Conservation (phyloP, 208 protist species). For the Trypanosomatidae sp. region DNA sequence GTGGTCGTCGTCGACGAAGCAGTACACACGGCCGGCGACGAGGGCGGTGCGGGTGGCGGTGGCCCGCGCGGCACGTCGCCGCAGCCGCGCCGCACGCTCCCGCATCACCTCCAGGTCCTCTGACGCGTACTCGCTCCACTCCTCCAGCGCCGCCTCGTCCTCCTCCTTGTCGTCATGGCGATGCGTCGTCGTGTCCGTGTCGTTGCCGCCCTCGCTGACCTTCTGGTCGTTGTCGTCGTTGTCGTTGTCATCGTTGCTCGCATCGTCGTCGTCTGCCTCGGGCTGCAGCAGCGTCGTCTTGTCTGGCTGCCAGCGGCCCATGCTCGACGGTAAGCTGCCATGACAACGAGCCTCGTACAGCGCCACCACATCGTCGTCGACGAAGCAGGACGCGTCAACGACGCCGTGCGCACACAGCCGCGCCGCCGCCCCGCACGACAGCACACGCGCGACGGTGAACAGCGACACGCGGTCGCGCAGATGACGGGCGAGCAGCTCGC, state of each 20-base stretch:
- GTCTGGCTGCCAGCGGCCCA: constrained; percentile 33
- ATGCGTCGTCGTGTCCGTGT: not conserved
- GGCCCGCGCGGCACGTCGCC: constrained; percentile 9
- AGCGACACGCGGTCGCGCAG: constrained; percentile 66
- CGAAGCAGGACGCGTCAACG: constrained; percentile 46
- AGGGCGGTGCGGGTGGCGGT: constrained; percentile 26
- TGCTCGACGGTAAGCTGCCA: constrained; percentile 20
- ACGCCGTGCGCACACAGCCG: constrained; percentile 23
- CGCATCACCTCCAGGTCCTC: constrained; percentile 70
- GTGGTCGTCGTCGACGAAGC: constrained; percentile 49
- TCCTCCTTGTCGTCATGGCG: constrained; percentile 6
- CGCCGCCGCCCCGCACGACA: constrained; percentile 35
- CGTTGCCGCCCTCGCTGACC: not conserved
- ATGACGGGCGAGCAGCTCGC: constrained; percentile 23
- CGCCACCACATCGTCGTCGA: constrained; percentile 40
- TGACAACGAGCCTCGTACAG: constrained; percentile 34
- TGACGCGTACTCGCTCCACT: constrained; percentile 45
- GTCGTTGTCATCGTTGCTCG: not conserved
- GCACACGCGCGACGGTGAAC: constrained; percentile 52
- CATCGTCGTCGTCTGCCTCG: constrained; percentile 1
- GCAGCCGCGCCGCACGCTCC: constrained; percentile 13
- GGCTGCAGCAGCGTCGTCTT: constrained; percentile 3
- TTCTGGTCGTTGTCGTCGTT: not conserved
- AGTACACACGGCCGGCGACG: constrained; percentile 50
- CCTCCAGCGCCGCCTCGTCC: constrained; percentile 29